phyloP scores from a whole-genome alignment of 2,329 filamentous ascomycete species.

The Elsinoe ampelina region DNA sequence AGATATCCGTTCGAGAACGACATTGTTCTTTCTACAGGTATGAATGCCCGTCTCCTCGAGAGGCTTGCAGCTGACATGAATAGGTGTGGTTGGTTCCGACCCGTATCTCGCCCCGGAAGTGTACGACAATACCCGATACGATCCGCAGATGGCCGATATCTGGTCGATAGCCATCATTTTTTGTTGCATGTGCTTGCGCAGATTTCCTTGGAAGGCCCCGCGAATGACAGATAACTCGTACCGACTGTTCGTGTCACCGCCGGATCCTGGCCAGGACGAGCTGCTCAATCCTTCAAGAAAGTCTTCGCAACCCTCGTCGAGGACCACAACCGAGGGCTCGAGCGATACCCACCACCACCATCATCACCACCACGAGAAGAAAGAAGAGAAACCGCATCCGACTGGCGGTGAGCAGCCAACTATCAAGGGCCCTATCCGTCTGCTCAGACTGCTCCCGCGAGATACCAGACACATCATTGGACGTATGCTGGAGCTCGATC shows the following conservation, averaged over 20 bases:
- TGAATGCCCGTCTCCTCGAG: constrained; percentile 26
- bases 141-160: constrained; percentile 87
- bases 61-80: constrained; percentile 16
- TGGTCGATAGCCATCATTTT: constrained; percentile 99
- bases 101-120: constrained; percentile 96
- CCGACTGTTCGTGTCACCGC: constrained; percentile 80
- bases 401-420: constrained; percentile 38
- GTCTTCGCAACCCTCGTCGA: constrained; percentile 9
- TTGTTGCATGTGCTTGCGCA: constrained; percentile 91
- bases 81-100: constrained; percentile 76
- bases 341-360: constrained; percentile 14
- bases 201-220: constrained; percentile 96
- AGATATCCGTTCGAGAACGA: constrained; percentile 94
- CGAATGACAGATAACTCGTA: constrained; percentile 88
- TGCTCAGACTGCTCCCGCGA: constrained; percentile 75
- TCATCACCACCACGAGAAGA: constrained; percentile 18
- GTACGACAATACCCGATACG: constrained; percentile 86
- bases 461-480: constrained; percentile 86
- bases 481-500: constrained; percentile 84
- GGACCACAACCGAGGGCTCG: constrained; percentile 16
- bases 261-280: constrained; percentile 55
- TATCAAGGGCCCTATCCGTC: constrained; percentile 85
- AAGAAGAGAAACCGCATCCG: constrained; percentile 15
- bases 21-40: constrained; percentile 71
- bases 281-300: constrained; percentile 20